Percentiles rank a stretch among this genome's conserved stretches.
These are phyloP conservation scores for Solanum raphanifolium DNA, from an alignment of 257 asterid species.

Conservation along the genomic window DNA sequence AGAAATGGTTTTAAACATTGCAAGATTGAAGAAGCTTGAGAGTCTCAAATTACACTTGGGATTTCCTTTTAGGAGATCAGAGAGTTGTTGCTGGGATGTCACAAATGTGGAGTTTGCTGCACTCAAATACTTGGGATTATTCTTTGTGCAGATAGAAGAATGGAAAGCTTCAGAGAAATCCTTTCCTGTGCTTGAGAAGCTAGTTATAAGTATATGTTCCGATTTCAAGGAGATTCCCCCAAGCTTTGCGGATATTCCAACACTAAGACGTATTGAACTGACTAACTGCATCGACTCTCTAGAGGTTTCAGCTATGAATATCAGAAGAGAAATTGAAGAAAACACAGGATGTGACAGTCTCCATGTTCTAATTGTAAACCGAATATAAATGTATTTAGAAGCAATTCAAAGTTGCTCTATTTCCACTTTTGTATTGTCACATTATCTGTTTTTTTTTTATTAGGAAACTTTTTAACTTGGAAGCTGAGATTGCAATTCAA, in stretches of 20 bases:
- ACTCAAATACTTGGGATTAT: background rate
- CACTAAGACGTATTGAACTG: background rate
- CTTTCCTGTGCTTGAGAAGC: background rate
- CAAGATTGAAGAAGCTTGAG: background rate
- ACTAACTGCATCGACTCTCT: fast-evolving
- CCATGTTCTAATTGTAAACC: background rate
- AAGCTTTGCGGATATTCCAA: background rate
- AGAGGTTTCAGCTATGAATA: background rate
- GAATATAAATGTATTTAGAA: no score
- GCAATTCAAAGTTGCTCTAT: no score
- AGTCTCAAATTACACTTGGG: background rate
- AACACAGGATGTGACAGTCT: background rate
- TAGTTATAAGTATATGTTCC: background rate
- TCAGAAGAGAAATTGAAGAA: background rate
- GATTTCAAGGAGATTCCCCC: background rate
- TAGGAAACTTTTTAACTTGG: no score
- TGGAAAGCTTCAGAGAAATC: background rate
- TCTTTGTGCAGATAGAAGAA: background rate
- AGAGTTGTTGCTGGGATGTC: no score
- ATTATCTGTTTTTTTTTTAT: no score
- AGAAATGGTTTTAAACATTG: background rate
- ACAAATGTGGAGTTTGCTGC: background rate
- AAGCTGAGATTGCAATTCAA: no score
- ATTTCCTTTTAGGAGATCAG: background rate
- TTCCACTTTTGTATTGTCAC: no score